phyloP scores from a whole-genome alignment of 352 stramenopile species.

The Pilasporangium apinafurcum region DNA sequence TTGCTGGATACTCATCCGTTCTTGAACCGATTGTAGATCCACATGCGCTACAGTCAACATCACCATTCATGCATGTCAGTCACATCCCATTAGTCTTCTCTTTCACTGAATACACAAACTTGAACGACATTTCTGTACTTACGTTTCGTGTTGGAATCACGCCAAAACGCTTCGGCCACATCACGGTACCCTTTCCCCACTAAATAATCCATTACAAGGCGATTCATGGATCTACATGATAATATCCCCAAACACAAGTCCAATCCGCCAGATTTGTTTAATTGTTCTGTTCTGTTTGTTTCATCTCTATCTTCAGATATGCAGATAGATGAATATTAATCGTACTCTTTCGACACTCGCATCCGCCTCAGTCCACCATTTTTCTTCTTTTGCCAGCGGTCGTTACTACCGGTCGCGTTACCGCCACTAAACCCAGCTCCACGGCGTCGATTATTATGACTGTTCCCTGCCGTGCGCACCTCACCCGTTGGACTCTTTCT shows the following conservation, averaged over 20 bases:
- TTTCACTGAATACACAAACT: neutral
- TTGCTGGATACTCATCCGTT: slow-evolving; percentile 66
- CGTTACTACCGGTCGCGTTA: slow-evolving; percentile 6
- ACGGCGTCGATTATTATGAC: neutral
- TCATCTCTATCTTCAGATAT: neutral
- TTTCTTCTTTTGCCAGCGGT: slow-evolving; percentile 6
- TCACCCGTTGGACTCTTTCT: slow-evolving; percentile 1
- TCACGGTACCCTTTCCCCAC: slow-evolving; percentile 74
- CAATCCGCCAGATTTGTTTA: too few species aligned
- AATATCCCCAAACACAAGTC: neutral
- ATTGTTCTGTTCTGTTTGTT: too few species aligned
- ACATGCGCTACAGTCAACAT: slow-evolving; percentile 36
- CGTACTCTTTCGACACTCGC: slow-evolving; percentile 67
- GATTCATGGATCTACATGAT: slow-evolving; percentile 54
- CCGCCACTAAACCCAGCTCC: slow-evolving; percentile 5
- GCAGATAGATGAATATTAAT: neutral
- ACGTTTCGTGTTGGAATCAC: slow-evolving; percentile 67
- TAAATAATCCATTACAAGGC: slow-evolving; percentile 79
- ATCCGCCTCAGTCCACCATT: slow-evolving; percentile 27
- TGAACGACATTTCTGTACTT: slow-evolving; percentile 6
- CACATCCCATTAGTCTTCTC: too few species aligned
- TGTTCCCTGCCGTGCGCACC: slow-evolving; percentile 1
- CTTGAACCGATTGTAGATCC: slow-evolving; percentile 68
- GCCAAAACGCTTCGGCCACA: slow-evolving; percentile 69
- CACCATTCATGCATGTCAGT: too few species aligned